Conservation (phyloP, 495 filamentous ascomycete species). For the Lasiosphaeris hirsuta region DNA sequence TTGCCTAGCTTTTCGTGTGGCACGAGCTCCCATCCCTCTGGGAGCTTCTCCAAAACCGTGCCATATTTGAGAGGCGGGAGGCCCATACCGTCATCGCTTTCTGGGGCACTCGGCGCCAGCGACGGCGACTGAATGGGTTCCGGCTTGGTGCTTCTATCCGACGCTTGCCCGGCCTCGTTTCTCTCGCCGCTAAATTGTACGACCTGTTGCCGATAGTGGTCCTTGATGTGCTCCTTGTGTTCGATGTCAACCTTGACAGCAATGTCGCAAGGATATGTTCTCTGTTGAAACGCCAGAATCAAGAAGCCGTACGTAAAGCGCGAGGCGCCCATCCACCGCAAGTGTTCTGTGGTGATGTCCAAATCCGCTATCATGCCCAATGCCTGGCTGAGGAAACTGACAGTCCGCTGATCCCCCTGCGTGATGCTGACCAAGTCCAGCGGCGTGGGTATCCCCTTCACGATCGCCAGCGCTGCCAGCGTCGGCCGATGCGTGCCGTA, state of each 20-base stretch:
- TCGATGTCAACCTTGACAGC: conserved; percentile 75
- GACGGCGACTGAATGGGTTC: conserved; percentile 10
- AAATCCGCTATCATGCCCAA: conserved; percentile 86
- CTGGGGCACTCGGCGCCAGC: neutral
- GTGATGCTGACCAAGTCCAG: conserved; percentile 86
- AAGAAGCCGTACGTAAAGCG: conserved; percentile 85
- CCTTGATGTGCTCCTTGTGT: conserved; percentile 71
- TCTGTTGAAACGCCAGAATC: conserved; percentile 64
- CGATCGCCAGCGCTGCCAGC: conserved; percentile 71
- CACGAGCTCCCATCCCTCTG: conserved; percentile 67
- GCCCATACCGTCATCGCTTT: conserved; percentile 27
- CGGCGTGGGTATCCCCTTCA: conserved; percentile 79
- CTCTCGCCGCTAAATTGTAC: conserved; percentile 7
- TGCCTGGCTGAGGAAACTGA: conserved; percentile 90
- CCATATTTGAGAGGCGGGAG: conserved; percentile 77
- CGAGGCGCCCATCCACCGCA: conserved; percentile 85
- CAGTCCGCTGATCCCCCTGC: conserved; percentile 64
- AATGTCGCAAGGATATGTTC: conserved; percentile 83
- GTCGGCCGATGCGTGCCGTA: conserved; percentile 76
- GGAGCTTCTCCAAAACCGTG: conserved; percentile 70
- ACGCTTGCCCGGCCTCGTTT: conserved; percentile 34
- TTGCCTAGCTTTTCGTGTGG: conserved; percentile 77
- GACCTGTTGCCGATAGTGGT: conserved; percentile 54
- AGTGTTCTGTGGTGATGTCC: conserved; percentile 82
- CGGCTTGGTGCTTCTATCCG: conserved; percentile 16